Evolutionary conservation across 2,329 filamentous ascomycete genomes (phyloP).

Genomic region (Hymenoscyphus repandus): DNA sequence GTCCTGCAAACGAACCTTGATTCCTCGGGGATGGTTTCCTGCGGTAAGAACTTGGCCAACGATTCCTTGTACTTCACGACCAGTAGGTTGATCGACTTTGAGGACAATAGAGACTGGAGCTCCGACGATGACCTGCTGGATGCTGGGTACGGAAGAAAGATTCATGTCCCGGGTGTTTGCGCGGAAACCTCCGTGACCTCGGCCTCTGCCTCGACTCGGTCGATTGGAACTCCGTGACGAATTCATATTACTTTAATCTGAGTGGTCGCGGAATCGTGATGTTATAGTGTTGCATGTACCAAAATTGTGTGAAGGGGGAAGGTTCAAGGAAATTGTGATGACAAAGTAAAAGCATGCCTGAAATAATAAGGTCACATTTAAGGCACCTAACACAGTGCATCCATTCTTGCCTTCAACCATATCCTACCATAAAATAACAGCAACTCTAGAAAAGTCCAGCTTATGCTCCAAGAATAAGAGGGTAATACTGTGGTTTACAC

Average conservation of each 20-base stretch:
- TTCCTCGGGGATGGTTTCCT: constrained; percentile 29
- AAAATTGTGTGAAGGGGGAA: no score
- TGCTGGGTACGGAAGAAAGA: constrained; percentile 19
- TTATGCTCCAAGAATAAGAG: no score
- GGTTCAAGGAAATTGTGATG: no score
- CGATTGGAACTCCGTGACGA: constrained; percentile 5
- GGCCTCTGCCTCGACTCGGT: constrained; percentile 3
- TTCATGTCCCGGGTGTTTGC: neutral
- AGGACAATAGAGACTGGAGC: constrained; percentile 28
- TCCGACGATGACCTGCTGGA: constrained; percentile 21
- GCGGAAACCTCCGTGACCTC: neutral
- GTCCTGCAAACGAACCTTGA: constrained; percentile 29
- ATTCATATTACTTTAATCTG: neutral
- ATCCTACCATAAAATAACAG: no score
- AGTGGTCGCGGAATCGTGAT: no score
- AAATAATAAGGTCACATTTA: no score
- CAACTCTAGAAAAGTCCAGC: no score
- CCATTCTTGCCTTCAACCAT: no score
- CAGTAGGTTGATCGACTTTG: constrained; percentile 29
- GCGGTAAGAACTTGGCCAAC: constrained; percentile 27
- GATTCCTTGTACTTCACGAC: constrained; percentile 25
- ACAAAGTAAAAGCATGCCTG: no score
- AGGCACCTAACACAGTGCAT: no score
- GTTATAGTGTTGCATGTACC: no score
- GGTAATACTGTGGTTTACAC: no score